A percentile compares a stretch with the other conserved stretches of the same genome.
phyloP scores from a whole-genome alignment of 2,329 filamentous ascomycete species.

The Aspergillus aculeatinus region DNA sequence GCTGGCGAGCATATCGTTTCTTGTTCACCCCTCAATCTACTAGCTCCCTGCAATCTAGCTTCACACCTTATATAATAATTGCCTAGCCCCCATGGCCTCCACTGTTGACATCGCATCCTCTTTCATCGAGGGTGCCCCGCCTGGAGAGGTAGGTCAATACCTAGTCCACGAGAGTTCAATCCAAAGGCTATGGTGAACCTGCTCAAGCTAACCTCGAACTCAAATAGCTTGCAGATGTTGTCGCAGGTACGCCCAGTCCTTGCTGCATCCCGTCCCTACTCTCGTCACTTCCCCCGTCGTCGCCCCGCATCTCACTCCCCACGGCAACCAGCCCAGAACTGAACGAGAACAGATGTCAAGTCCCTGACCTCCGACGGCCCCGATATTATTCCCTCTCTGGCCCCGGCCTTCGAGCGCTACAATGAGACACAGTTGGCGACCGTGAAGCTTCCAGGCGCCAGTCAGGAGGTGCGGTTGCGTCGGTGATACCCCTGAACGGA shows the following conservation, averaged over 20 bases:
- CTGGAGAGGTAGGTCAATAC: constrained; percentile 73
- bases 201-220: constrained; percentile 17
- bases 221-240: constrained; percentile 78
- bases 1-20: neutral
- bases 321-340: constrained; percentile 15
- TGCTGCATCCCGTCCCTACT: constrained; percentile 15
- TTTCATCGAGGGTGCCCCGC: constrained; percentile 91
- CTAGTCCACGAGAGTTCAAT: constrained; percentile 6
- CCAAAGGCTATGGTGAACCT: neutral
- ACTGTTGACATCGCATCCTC: constrained; percentile 66
- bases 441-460: constrained; percentile 84
- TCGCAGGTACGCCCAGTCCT: constrained; percentile 63
- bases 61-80: neutral
- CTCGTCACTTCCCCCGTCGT: neutral
- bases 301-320: constrained; percentile 6
- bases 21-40: neutral
- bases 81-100: constrained; percentile 39
- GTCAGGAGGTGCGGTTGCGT: constrained; percentile 62
- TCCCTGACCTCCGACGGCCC: constrained; percentile 70
- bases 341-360: constrained; percentile 72
- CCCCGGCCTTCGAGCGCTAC: constrained; percentile 86
- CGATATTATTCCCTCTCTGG: constrained; percentile 67
- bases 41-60: neutral
- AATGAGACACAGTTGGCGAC: constrained; percentile 92
- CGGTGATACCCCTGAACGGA: neutral